Percentiles rank a stretch among this genome's conserved stretches.
These are phyloP conservation scores for Phragmites australis DNA, from an alignment of 176 grass and related monocot genomes.

Conservation along the genomic window DNA sequence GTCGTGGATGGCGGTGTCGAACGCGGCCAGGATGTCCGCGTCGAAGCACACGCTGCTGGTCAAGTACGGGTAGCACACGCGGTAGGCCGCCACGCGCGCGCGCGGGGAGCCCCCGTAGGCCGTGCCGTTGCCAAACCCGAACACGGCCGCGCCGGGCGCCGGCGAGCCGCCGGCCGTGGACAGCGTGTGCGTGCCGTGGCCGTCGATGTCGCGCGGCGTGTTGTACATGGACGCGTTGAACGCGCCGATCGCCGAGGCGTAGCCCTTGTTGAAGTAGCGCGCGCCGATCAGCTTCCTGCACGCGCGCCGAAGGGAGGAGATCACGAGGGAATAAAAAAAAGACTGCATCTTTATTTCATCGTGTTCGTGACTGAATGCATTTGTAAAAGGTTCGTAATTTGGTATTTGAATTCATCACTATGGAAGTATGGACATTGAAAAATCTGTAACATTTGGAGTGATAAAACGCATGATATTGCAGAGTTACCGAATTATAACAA, in stretches of 20 bases:
- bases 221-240: constrained; percentile 31
- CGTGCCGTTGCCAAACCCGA: constrained; percentile 64
- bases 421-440: background rate
- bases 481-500: background rate
- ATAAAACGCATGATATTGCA: background rate
- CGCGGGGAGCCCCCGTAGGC: constrained; percentile 57
- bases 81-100: constrained; percentile 63
- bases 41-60: constrained; percentile 66
- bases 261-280: constrained; percentile 82
- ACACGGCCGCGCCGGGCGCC: constrained; percentile 40
- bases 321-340: background rate
- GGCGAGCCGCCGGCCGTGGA: constrained; percentile 63
- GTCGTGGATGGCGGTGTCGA: constrained; percentile 71
- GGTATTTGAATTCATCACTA: background rate
- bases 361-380: background rate
- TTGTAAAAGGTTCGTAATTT: background rate
- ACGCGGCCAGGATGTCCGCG: constrained; percentile 70
- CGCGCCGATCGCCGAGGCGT: constrained; percentile 17
- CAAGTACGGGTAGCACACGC: constrained; percentile 61
- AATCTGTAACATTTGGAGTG: background rate
- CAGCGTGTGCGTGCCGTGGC: constrained; percentile 79
- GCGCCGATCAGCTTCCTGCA: constrained; percentile 83
- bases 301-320: background rate
- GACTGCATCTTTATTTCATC: background rate
- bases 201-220: constrained; percentile 62